phyloP scores from a whole-genome alignment of 2,329 filamentous ascomycete genomes.

The Trichoderma pleuroti region DNA sequence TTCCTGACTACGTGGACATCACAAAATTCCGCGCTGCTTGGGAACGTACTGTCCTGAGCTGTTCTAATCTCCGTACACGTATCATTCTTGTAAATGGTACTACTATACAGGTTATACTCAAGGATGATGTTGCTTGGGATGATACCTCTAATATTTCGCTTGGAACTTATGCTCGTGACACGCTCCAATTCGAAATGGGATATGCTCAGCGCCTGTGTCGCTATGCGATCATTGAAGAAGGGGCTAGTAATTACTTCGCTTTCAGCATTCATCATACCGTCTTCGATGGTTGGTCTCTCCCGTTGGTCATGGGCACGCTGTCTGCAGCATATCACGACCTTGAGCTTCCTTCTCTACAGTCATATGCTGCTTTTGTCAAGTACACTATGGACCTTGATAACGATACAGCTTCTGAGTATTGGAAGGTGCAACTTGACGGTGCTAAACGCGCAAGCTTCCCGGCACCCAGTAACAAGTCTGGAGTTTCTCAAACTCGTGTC shows the following conservation, averaged over 20 bases:
- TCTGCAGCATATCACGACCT: neutral
- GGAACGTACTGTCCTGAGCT: neutral
- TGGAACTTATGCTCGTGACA: neutral
- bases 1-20: neutral
- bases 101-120: neutral
- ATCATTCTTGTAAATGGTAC: neutral
- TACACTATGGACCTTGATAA: neutral
- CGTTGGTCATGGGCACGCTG: neutral
- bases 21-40: constrained; percentile 1
- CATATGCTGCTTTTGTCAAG: constrained; percentile 12
- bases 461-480: neutral
- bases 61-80: constrained; percentile 10
- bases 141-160: neutral
- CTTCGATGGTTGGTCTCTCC: constrained; percentile 16
- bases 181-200: constrained; percentile 5
- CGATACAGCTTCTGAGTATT: neutral
- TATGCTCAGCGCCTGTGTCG: constrained; percentile 16
- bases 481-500: neutral
- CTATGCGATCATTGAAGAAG: constrained; percentile 17
- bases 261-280: constrained; percentile 14
- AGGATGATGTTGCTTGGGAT: constrained; percentile 6
- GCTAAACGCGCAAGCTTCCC: constrained; percentile 21
- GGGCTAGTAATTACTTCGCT: neutral
- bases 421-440: constrained; percentile 3
- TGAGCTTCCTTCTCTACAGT: constrained; percentile 20